A percentile compares a stretch with the other conserved stretches of the same genome.
Conservation (phyloP, 176 grass and related monocot species). For the Avena insularis region DNA sequence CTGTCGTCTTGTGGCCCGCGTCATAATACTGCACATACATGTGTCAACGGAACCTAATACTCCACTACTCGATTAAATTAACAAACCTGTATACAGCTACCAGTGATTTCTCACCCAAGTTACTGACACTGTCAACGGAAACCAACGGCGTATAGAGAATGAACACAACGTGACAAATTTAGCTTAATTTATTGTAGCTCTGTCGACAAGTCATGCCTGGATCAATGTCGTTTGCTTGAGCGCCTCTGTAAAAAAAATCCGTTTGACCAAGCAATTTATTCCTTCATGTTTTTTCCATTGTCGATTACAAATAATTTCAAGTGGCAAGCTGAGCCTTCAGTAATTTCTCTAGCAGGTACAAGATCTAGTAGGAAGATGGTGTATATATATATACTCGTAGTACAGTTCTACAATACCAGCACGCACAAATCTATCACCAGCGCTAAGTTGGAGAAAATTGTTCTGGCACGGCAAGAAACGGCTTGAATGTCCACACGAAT, state of each 20-base stretch:
- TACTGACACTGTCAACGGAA: background rate
- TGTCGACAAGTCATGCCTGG: no score
- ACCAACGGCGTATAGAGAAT: background rate
- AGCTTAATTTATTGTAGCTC: no score
- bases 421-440: background rate
- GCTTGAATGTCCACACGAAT: constrained; percentile 60
- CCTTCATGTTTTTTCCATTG: background rate
- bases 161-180: no score
- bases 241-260: background rate
- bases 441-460: background rate
- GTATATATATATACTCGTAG: background rate
- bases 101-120: background rate
- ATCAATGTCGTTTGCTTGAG: background rate
- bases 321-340: background rate
- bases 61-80: background rate
- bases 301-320: background rate
- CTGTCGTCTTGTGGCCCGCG: background rate
- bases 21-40: background rate
- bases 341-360: background rate
- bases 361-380: background rate
- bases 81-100: background rate
- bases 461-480: constrained; percentile 36
- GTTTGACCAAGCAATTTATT: background rate
- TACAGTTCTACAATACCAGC: background rate
- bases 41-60: background rate